These are phyloP conservation scores for Penstemon barbatus DNA, from an alignment of 257 asterid species.

Conservation along the genomic window DNA sequence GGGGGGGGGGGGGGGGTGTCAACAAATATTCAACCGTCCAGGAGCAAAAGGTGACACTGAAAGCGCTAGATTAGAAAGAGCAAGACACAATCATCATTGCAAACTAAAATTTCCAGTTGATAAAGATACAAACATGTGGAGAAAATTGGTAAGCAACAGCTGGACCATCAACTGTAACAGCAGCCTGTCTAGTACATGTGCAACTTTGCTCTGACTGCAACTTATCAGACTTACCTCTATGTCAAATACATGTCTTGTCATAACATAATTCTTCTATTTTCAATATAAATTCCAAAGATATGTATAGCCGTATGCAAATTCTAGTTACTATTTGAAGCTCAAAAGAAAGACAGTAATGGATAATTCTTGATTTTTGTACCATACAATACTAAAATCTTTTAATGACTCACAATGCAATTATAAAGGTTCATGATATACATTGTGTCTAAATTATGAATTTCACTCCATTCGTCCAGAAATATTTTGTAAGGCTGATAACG, in stretches of 20 bases:
- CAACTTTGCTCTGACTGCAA: background rate
- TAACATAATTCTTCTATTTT: background rate
- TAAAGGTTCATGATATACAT: background rate
- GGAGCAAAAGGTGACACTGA: slow-evolving; percentile 14
- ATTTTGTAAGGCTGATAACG: background rate
- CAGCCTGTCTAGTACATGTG: background rate
- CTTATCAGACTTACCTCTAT: background rate
- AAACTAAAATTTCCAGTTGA: background rate
- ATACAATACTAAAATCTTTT: background rate
- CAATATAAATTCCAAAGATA: background rate
- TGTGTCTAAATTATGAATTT: background rate
- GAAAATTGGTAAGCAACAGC: background rate
- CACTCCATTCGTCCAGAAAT: background rate
- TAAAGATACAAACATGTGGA: background rate
- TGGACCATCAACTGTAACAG: background rate
- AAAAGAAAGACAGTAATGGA: background rate
- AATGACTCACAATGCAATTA: background rate
- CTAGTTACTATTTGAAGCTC: background rate
- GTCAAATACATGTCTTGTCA: background rate
- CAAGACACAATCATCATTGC: slow-evolving; percentile 15
- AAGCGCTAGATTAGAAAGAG: slow-evolving; percentile 12
- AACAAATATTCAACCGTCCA: slow-evolving; percentile 13
- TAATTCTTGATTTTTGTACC: background rate
- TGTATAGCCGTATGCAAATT: background rate
- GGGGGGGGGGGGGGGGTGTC: background rate